phyloP scores from a whole-genome alignment of 2,329 filamentous ascomycete genomes.

The Cytospora chrysosperma region DNA sequence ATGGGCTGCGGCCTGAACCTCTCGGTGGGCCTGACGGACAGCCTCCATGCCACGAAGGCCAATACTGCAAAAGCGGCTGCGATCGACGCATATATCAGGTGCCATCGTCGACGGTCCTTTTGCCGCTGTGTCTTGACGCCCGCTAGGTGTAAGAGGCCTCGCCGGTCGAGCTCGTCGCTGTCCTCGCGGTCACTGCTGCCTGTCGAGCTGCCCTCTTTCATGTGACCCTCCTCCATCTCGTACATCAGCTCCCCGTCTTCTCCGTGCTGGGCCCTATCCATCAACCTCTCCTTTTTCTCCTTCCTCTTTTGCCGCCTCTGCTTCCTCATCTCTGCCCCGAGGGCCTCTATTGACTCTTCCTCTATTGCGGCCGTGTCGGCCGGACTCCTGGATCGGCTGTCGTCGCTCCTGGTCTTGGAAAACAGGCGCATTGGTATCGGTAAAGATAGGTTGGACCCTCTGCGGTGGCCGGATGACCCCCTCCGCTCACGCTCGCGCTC shows the following conservation, averaged over 20 bases:
- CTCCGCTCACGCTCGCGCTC: slow-evolving; percentile 49
- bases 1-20: slow-evolving; percentile 35
- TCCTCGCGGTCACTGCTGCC: slow-evolving; percentile 62
- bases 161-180: slow-evolving; percentile 58
- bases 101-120: slow-evolving; percentile 54
- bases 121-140: slow-evolving; percentile 49
- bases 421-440: slow-evolving; percentile 49
- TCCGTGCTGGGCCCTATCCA: slow-evolving; percentile 55
- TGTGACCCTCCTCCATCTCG: slow-evolving; percentile 81
- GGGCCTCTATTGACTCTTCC: slow-evolving; percentile 46
- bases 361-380: slow-evolving; percentile 34
- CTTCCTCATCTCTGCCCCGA: slow-evolving; percentile 50
- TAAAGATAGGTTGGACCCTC: slow-evolving; percentile 45
- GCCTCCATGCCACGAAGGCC: slow-evolving; percentile 57
- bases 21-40: slow-evolving; percentile 48
- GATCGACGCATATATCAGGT: slow-evolving; percentile 52
- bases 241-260: slow-evolving; percentile 80
- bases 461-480: slow-evolving; percentile 30
- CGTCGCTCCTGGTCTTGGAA: slow-evolving; percentile 40
- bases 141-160: slow-evolving; percentile 48
- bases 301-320: slow-evolving; percentile 50
- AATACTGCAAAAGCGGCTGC: slow-evolving; percentile 56
- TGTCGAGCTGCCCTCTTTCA: slow-evolving; percentile 64
- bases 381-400: slow-evolving; percentile 38
- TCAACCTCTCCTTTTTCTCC: slow-evolving; percentile 53